These are phyloP conservation scores for Pisolithus marmoratus DNA, from an alignment of 768 basidiomycete species.

Conservation along the genomic window DNA sequence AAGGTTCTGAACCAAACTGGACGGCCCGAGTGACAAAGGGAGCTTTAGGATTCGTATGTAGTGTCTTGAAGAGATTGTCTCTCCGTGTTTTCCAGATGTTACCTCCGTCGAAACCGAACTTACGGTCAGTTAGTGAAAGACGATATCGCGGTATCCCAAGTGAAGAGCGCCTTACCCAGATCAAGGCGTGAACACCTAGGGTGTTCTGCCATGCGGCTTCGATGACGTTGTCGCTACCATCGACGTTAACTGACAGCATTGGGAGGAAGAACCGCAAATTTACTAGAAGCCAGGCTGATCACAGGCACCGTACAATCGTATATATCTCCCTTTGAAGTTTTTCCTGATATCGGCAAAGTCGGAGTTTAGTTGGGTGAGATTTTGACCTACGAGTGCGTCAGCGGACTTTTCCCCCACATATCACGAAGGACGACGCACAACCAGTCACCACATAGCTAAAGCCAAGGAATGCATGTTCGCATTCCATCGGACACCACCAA, in stretches of 20 bases:
- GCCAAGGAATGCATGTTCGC: conserved; percentile 72
- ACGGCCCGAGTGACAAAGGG: conserved; percentile 60
- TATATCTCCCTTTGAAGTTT: conserved; percentile 58
- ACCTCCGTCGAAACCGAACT: conserved; percentile 35
- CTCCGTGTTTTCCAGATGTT: conserved; percentile 51
- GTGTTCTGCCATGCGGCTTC: conserved; percentile 63
- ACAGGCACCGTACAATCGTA: conserved; percentile 44
- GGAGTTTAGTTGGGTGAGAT: conserved; percentile 37
- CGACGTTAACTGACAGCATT: conserved; percentile 13
- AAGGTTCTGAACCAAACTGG: conserved; percentile 69
- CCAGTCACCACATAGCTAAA: conserved; percentile 70
- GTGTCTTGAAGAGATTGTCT: conserved; percentile 42
- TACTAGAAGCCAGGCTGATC: conserved; percentile 38
- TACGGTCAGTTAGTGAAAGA: too few relatives aligned
- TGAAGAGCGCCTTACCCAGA: conserved; percentile 47
- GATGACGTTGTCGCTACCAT: conserved; percentile 49
- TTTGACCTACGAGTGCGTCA: conserved; percentile 40
- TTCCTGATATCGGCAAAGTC: conserved; percentile 60
- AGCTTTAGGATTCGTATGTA: conserved; percentile 56
- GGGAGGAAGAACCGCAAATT: not conserved
- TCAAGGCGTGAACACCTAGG: conserved; percentile 68
- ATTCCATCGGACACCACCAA: conserved; percentile 62
- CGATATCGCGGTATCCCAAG: not conserved
- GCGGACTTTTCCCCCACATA: not conserved
- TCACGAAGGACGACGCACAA: conserved; percentile 35